Base-by-base conservation (phyloP, 2,329 filamentous ascomycete species). In the Diaporthe helianthi region DNA sequence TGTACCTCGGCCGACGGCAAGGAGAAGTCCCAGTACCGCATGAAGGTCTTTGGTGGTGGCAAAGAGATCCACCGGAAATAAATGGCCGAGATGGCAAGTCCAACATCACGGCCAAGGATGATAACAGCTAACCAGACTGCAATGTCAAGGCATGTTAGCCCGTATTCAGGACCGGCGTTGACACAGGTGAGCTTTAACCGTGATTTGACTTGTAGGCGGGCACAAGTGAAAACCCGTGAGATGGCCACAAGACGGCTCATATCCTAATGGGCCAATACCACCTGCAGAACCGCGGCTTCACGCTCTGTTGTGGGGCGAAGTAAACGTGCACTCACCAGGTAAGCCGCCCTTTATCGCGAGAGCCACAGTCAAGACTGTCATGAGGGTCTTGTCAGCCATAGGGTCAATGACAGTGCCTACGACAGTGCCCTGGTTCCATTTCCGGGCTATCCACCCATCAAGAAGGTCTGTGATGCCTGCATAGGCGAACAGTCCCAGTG, bases 61-160 rank as follows among this genome's bases (percentile, higher is more conserved):
- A 99, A 86, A 2, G 93, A 97, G 73, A 98, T 97, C 88, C 93
- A 98, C 72, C 96, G 91, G 80, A 96, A 98, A 83, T 98, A 98
- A 74, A 99, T 90, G 29, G 96, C 96, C 2, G 94, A 89, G 26
- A 97, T 85, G 31, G 87, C 94, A 5, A 99, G 86, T 24, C 90
- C 93, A 51, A 92, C 87, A 76, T 99, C 96, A 52, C 96, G 89
- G 33, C 94, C 94, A 4, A 99, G 87, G 71, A 99, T 97, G 61
- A 98, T 89, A n/a, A 86, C 87, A 2, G 94, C 94, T 3, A 98
- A 85, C 88, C 94, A 98, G 46, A 94, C 90, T 93, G 72, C 41
- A 29, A 17, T 44, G 31, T 4, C 24, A 53, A 33, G 54, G 52
- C 29, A 58, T 49, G 38, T 69, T 55, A 69, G 67, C 67, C 52